A percentile compares a stretch with the other conserved stretches of the same genome.
Evolutionary conservation across 2,329 filamentous ascomycete species (phyloP).

Genomic region (Rhynchosporium graminicola): DNA sequence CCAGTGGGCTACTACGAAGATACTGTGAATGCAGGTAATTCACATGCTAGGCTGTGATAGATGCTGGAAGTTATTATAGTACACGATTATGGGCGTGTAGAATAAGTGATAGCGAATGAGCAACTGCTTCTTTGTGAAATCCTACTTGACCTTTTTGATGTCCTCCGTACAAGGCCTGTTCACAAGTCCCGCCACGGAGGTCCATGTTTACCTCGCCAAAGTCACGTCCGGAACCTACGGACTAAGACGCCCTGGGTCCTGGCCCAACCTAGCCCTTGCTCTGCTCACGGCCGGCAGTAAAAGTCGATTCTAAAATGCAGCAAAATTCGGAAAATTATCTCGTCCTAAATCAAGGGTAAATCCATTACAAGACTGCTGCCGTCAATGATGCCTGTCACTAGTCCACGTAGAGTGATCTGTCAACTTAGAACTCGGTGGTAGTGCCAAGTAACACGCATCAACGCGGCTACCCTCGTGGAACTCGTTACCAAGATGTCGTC

Average conservation of each 20-base stretch:
- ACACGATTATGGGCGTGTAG: background rate
- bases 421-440: background rate
- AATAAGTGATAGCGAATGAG: background rate
- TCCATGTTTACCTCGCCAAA: background rate
- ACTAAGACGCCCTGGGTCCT: background rate
- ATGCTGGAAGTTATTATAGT: too few relatives aligned
- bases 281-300: constrained; percentile 9
- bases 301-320: constrained; percentile 4
- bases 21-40: background rate
- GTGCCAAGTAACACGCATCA: constrained; percentile 2
- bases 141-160: background rate
- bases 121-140: background rate
- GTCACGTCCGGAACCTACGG: background rate
- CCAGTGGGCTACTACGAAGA: background rate
- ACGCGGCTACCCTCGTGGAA: background rate
- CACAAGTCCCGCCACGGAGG: background rate
- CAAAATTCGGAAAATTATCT: background rate
- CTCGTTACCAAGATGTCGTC: constrained; percentile 11
- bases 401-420: background rate
- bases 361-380: background rate
- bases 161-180: background rate
- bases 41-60: too few relatives aligned
- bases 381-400: background rate
- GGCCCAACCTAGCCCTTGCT: background rate
- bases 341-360: background rate